Percentiles rank a stretch among this genome's conserved stretches.
Evolutionary conservation across 2,329 filamentous ascomycete species (phyloP).

Genomic region (Atkinsonella texensis): DNA sequence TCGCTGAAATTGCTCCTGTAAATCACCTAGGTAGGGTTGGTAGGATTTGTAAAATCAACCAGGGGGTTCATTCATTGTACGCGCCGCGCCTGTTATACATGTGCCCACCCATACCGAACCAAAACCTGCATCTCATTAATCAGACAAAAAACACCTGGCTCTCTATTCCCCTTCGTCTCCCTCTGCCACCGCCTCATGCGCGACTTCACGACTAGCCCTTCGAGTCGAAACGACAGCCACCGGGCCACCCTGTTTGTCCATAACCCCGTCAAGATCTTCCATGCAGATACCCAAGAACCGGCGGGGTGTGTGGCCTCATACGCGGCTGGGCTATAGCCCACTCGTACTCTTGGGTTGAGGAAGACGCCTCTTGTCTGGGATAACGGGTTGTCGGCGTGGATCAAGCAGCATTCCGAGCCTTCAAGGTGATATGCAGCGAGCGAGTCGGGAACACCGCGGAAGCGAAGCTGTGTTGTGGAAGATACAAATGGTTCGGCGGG

Average conservation of each 20-base stretch:
- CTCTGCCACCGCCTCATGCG: conserved; percentile 28
- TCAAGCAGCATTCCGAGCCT: conserved; percentile 68
- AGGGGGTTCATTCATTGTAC: too few species aligned
- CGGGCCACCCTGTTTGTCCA: conserved; percentile 47
- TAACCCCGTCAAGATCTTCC: conserved; percentile 37
- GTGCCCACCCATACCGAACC: conserved; percentile 44
- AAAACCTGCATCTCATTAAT: conserved; percentile 52
- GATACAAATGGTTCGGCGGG: conserved; percentile 43
- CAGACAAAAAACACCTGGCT: conserved; percentile 39
- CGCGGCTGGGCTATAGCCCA: conserved; percentile 46
- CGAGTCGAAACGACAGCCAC: conserved; percentile 22
- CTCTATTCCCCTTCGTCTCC: conserved; percentile 22
- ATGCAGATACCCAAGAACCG: conserved; percentile 33
- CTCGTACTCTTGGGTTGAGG: conserved; percentile 57
- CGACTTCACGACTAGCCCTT: conserved; percentile 22
- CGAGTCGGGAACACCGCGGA: conserved; percentile 51
- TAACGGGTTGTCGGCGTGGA: conserved; percentile 59
- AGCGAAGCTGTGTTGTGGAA: conserved; percentile 32
- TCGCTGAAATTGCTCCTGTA: too few species aligned
- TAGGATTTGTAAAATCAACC: too few species aligned
- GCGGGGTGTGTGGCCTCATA: conserved; percentile 36
- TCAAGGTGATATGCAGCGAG: conserved; percentile 54
- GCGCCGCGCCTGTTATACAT: conserved; percentile 30
- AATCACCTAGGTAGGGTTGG: too few species aligned
- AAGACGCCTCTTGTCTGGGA: conserved; percentile 43